These are phyloP conservation scores for Oryza brachyantha DNA, from an alignment of 176 grass and related monocot genomes.

Conservation along the genomic window DNA sequence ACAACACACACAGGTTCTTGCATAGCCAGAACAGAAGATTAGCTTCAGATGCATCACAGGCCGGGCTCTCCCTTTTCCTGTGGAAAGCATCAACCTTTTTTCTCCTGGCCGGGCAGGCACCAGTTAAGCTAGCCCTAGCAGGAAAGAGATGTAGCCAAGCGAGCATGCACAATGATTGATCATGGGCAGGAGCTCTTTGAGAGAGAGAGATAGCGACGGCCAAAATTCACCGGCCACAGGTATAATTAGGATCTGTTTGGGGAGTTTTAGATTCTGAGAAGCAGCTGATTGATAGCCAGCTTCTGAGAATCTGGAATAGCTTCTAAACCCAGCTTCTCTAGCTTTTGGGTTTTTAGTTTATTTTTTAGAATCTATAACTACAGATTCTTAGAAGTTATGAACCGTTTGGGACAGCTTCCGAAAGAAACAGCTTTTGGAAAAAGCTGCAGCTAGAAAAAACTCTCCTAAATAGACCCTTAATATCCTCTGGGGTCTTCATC, in stretches of 20 bases:
- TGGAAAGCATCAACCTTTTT: neutral
- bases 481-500: slow-evolving; percentile 27
- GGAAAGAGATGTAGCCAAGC: neutral
- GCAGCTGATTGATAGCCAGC: no score
- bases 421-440: no score
- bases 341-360: no score
- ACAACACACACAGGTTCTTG: neutral
- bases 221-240: neutral
- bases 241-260: no score
- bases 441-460: no score
- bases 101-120: neutral
- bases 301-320: no score
- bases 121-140: neutral
- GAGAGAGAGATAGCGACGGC: slow-evolving; percentile 18
- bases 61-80: neutral
- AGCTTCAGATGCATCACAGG: neutral
- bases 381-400: no score
- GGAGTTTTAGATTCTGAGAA: no score
- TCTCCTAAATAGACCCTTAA: no score
- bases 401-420: no score
- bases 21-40: neutral
- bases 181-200: slow-evolving; percentile 5
- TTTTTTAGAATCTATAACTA: no score
- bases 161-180: slow-evolving; percentile 5
- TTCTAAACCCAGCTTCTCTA: no score